Base-by-base conservation (phyloP, 2,329 filamentous ascomycete genomes). In the Botrytis cinerea region DNA sequence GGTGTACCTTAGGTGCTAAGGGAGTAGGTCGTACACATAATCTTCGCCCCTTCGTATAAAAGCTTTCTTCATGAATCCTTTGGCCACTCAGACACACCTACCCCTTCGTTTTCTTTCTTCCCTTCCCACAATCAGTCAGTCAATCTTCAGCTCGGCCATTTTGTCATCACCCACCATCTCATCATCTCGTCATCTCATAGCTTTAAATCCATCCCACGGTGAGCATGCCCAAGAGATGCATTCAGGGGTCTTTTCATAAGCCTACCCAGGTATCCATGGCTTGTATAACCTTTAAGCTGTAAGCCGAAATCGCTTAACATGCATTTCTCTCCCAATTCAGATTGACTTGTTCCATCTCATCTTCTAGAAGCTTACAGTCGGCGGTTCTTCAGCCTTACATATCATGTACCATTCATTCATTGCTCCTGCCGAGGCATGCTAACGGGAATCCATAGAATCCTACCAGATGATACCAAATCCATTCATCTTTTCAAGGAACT, bases 271-370 rank as follows among this genome's bases (percentile, higher is more conserved):
- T 54, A 66, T 66, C 63, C 45, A 66, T 66, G 32, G 28, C 63
- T 46, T 48, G 63, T 32, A 35, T 14, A 25, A 38, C 38, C 38
- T 38, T 38, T 38, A 38, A 60, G 12, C 5, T 54, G 35, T 62
- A 51, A 46, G 45, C 45, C 45, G 12, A 28, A 46, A 54, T 72
- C 61, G 61, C 61, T 67, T 64, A 71, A 46, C 28, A 54, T 67
- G 64, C 46, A 67, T 67, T 18, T 25, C 32, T 35, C 67, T 10
- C 14, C 20, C 35, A 28, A 70, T 22, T 64, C 61, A 76, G 74
- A 76, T 77, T 77, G 76, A 48, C 75, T 77, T 76, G 75, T 78
- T 77, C 76, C 71, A 77, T 74, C 38, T 9, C 46, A 45, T 51
- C 70, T 77, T 76, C 76, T 74, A 75, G 75, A 75, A 76, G 76